Conservation (phyloP, 1,284 basidiomycete species). For the Rhodotorula sp. region DNA sequence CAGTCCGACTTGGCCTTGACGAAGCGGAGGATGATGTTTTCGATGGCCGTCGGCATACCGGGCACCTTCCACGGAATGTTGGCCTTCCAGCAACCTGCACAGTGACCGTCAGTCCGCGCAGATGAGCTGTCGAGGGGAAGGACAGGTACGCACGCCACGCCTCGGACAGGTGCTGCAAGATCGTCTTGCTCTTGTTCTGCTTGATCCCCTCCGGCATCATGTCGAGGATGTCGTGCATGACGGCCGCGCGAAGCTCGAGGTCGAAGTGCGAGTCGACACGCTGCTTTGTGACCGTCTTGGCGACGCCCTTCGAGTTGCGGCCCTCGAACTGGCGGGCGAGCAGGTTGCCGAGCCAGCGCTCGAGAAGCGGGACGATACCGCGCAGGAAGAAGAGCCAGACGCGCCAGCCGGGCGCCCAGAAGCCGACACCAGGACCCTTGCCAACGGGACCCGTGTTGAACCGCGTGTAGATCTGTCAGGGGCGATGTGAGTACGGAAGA, state of each 20-base stretch:
- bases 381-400: constrained; percentile 99
- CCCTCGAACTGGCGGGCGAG: constrained; percentile 97
- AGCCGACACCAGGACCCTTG: constrained; percentile 97
- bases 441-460: constrained; percentile 99
- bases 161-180: constrained; percentile 94
- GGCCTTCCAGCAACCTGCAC: constrained; percentile 83
- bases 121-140: neutral
- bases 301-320: constrained; percentile 84
- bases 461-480: constrained; percentile 70
- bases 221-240: constrained; percentile 96
- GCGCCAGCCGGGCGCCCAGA: constrained; percentile 99
- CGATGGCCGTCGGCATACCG: constrained; percentile 96
- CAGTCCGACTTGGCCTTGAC: constrained; percentile 99
- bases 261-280: constrained; percentile 98
- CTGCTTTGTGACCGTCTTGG: constrained; percentile 91
- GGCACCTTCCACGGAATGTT: constrained; percentile 98
- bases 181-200: constrained; percentile 98
- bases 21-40: constrained; percentile 98
- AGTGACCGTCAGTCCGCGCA: neutral
- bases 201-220: constrained; percentile 99
- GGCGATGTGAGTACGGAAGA: neutral
- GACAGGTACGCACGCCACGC: constrained; percentile 67
- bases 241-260: constrained; percentile 92
- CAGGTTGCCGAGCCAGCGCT: constrained; percentile 96
- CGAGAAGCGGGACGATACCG: constrained; percentile 94